These are phyloP conservation scores for Beauveria asiatica DNA, from an alignment of 2,329 filamentous ascomycete species.

Conservation along the genomic window DNA sequence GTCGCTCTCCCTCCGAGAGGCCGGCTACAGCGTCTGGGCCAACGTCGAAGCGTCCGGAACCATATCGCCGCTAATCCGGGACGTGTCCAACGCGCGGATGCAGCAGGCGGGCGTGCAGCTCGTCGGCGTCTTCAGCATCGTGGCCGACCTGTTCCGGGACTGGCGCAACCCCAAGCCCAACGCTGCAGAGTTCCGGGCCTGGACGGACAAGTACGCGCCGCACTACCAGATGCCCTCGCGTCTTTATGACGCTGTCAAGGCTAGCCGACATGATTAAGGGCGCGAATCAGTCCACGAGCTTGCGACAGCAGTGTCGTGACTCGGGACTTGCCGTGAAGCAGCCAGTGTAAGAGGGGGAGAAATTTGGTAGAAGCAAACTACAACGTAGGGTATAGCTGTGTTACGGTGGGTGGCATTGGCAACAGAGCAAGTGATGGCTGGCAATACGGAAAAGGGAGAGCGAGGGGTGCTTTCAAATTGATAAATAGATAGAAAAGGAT, in stretches of 20 bases:
- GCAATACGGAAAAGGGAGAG: too few species aligned
- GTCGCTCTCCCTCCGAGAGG: slow-evolving; percentile 60
- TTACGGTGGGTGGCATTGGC: too few species aligned
- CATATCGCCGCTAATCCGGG: slow-evolving; percentile 49
- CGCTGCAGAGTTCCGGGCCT: background rate
- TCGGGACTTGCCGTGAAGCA: too few species aligned
- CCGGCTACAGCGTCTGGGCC: slow-evolving; percentile 65
- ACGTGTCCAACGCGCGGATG: slow-evolving; percentile 60
- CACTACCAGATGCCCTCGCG: background rate
- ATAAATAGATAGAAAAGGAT: too few species aligned
- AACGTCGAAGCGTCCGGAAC: slow-evolving; percentile 66
- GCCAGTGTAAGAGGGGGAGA: too few species aligned
- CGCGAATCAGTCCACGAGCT: too few species aligned
- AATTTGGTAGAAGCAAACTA: too few species aligned
- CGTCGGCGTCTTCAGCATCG: slow-evolving; percentile 53
- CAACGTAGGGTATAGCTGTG: too few species aligned
- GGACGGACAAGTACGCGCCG: background rate
- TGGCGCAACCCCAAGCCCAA: slow-evolving; percentile 40
- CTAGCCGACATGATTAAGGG: too few species aligned
- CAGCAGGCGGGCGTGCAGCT: slow-evolving; percentile 56
- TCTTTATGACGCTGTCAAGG: background rate
- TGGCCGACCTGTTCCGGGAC: slow-evolving; percentile 62
- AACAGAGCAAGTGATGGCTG: too few species aligned
- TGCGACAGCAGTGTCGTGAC: too few species aligned
- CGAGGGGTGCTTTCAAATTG: too few species aligned